A percentile compares a stretch with the other conserved stretches of the same genome.
phyloP scores from a whole-genome alignment of 441 rosid genomes.

The Kokia cookei region DNA sequence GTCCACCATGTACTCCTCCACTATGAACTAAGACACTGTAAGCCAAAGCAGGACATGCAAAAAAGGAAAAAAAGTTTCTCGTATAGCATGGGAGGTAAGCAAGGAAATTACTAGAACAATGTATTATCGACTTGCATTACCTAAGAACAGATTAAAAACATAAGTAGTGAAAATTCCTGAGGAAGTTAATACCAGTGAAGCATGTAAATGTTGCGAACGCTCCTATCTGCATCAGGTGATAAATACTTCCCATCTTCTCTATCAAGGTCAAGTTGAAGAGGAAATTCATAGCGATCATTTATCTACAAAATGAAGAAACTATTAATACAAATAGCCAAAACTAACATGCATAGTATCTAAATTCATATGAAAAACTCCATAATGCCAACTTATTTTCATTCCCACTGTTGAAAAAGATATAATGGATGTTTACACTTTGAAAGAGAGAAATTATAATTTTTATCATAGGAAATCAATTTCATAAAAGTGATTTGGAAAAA shows the following conservation, averaged over 20 bases:
- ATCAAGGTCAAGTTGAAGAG: constrained; percentile 91
- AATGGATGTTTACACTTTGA: background rate
- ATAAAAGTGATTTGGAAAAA: background rate
- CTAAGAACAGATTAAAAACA: background rate
- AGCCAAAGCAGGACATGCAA: constrained; percentile 15
- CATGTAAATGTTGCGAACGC: constrained; percentile 82
- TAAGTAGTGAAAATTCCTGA: background rate
- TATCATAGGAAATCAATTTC: background rate
- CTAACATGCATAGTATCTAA: background rate
- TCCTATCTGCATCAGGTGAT: constrained; percentile 87
- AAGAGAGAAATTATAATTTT: background rate
- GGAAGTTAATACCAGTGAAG: constrained; percentile 63
- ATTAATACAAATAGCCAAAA: background rate
- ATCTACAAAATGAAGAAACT: constrained; percentile 40
- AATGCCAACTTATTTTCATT: background rate
- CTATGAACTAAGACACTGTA: constrained; percentile 86
- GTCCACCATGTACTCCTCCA: constrained; percentile 94
- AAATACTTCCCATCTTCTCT: constrained; percentile 75
- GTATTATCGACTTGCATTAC: background rate
- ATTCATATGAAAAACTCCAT: background rate
- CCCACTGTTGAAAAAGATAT: background rate
- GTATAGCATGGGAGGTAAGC: background rate
- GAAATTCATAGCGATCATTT: constrained; percentile 91
- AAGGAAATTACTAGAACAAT: background rate
- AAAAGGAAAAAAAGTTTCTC: background rate